Evolutionary conservation across 202 grass and related monocot genomes (phyloP).

Genomic region (Hordeum pubiflorum): DNA sequence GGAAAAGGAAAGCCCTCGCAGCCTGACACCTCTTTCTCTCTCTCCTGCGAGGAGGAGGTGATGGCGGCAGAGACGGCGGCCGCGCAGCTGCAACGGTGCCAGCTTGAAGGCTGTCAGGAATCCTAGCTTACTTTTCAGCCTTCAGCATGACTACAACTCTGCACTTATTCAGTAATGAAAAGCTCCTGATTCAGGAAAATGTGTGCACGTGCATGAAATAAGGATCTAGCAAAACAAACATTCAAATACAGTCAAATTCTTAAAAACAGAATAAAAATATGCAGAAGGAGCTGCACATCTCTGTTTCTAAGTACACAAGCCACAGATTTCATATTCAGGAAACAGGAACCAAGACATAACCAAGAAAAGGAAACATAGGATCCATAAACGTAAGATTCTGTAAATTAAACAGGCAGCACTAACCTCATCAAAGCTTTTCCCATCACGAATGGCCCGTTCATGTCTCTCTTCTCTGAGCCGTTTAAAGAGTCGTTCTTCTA

Average conservation of each 20-base stretch:
- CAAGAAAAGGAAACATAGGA: not conserved
- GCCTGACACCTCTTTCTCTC: no score
- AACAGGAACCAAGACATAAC: not conserved
- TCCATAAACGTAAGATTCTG: not conserved
- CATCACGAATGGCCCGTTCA: slow-evolving; percentile 41
- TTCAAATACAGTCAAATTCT: not conserved
- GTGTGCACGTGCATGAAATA: not conserved
- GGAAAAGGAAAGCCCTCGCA: no score
- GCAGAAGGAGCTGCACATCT: not conserved
- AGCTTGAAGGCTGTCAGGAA: not conserved
- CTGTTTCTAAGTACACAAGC: not conserved
- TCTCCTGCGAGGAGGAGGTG: no score
- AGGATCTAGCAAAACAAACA: not conserved
- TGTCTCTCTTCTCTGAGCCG: slow-evolving; percentile 68
- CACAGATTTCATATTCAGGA: not conserved
- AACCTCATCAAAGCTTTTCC: slow-evolving; percentile 66
- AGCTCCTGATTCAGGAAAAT: not conserved
- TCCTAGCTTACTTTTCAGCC: not conserved
- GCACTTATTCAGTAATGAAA: not conserved
- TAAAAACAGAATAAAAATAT: not conserved
- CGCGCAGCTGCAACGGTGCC: no score
- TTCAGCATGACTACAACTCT: not conserved
- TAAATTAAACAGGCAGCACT: not conserved
- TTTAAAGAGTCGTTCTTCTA: slow-evolving; percentile 66
- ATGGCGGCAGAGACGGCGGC: no score